Evolutionary conservation across 2,329 filamentous ascomycete genomes (phyloP), one percentile per base, ranked within the genome.

Genomic region (Endocalyx cinctus): DNA sequence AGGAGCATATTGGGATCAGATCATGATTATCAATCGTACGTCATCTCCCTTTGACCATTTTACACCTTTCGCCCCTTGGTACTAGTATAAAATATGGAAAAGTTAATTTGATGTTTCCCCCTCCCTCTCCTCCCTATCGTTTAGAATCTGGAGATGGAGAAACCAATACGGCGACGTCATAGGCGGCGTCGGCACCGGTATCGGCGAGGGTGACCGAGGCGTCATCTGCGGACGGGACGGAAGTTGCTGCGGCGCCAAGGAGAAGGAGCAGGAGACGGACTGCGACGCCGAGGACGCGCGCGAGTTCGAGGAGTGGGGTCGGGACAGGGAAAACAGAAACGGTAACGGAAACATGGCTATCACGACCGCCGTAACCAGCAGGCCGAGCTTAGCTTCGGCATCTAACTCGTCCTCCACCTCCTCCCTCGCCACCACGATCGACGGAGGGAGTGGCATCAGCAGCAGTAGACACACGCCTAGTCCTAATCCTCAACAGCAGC

Each of bases 201-300:
- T 94, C 18, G 87, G 88, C 27, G 87, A 94, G 48, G 88, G 87
- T 19, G 82, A 88, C 50, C 82, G 90, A 48, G 89, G 88, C 18
- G 87, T 96, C 11, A 80, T 87, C 43, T 97, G 89, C 54, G 89
- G 87, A 0, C 78, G 87, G n/a, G 82, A 81, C 25, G 64, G 66
- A n/a, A 58, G 69, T 22, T 97, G 89, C 59, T 73, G 88, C n/a
- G 84, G 79, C 1, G 82, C 83, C 5, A 73, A 79, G 38, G 79
- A 85, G 46, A 80, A 86, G 19, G 86, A 92, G 58, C 79, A 90
- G 33, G 87, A 96, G 54, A 82, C 84, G 4, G 87, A 92, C 54
- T 90, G 85, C 53, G 84, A 89, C 54, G 82, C 82, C n/a, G 82
- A 85, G 37, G 84, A 88, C 47, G 73, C 78, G 5, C 69, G 74